A percentile compares a stretch with the other conserved stretches of the same genome.
phyloP scores from a whole-genome alignment of 2,329 filamentous ascomycete genomes.

The Colletotrichum destructivum region DNA sequence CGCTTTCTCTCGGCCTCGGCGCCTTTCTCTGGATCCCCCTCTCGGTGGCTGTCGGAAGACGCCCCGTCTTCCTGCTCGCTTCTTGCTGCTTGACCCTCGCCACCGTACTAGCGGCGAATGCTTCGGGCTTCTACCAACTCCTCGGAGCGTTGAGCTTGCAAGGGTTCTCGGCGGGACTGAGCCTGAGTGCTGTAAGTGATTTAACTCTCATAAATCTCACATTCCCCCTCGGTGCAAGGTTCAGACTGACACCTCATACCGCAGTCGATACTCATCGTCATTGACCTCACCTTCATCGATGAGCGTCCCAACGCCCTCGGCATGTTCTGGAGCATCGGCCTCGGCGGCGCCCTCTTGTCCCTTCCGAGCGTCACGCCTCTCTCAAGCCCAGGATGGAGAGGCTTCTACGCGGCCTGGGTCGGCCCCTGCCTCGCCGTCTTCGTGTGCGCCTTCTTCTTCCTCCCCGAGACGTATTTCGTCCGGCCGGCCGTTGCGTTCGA shows the following conservation, averaged over 20 bases:
- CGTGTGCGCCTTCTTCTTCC: slow-evolving; percentile 50
- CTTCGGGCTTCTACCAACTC: slow-evolving; percentile 48
- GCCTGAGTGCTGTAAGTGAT: slow-evolving; percentile 49
- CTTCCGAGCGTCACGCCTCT: slow-evolving; percentile 49
- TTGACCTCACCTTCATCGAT: slow-evolving; percentile 57
- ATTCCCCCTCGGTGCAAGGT: background rate
- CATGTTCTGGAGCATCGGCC: slow-evolving; percentile 51
- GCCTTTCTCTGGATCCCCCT: slow-evolving; percentile 55
- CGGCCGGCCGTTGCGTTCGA: slow-evolving; percentile 58
- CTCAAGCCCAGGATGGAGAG: slow-evolving; percentile 49
- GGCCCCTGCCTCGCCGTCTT: slow-evolving; percentile 47
- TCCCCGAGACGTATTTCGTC: slow-evolving; percentile 58
- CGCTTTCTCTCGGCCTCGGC: slow-evolving; percentile 53
- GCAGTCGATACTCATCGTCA: slow-evolving; percentile 53
- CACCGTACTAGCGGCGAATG: slow-evolving; percentile 47
- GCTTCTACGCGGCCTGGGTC: slow-evolving; percentile 52
- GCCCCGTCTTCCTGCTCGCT: slow-evolving; percentile 52
- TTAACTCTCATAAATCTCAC: too few species aligned
- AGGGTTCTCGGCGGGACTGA: slow-evolving; percentile 52
- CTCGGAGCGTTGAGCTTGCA: slow-evolving; percentile 50
- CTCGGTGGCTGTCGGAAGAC: slow-evolving; percentile 54
- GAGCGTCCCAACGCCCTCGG: slow-evolving; percentile 54
- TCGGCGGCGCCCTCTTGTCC: slow-evolving; percentile 47
- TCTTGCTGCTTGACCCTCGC: slow-evolving; percentile 40
- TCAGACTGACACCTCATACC: background rate